phyloP scores from a whole-genome alignment of 345 rosid species.

The Populus davidiana region DNA sequence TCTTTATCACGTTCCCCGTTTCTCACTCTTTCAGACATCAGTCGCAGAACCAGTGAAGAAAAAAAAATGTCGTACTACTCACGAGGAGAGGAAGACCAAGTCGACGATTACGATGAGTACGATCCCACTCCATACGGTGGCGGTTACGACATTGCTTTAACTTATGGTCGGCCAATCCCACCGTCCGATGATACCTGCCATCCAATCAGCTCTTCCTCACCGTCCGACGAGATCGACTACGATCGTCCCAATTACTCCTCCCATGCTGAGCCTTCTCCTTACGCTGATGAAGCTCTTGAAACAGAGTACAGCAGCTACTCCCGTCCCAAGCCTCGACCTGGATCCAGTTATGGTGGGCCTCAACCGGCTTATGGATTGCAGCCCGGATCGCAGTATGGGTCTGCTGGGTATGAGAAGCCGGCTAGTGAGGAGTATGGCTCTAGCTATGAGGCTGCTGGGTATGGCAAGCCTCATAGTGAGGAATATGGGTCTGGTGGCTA shows the following conservation, averaged over 20 bases:
- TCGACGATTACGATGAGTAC: constrained; percentile 70
- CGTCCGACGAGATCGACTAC: constrained; percentile 51
- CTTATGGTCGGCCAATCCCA: constrained; percentile 78
- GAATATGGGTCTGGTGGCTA: constrained; percentile 41
- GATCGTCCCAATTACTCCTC: constrained; percentile 63
- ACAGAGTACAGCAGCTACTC: constrained; percentile 79
- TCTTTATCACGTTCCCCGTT: too few species aligned
- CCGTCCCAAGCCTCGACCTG: constrained; percentile 74
- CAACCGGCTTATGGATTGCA: constrained; percentile 6
- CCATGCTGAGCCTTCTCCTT: constrained; percentile 65
- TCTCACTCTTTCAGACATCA: too few species aligned
- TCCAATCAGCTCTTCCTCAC: constrained; percentile 34
- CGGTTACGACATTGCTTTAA: constrained; percentile 63
- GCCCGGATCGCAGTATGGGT: constrained; percentile 26
- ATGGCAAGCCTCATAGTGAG: constrained; percentile 7
- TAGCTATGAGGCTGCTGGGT: constrained; percentile 8
- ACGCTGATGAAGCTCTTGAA: constrained; percentile 56
- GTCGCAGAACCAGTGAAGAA: too few species aligned
- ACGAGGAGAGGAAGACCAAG: constrained; percentile 40
- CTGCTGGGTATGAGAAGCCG: constrained; percentile 11
- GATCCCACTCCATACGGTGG: constrained; percentile 95
- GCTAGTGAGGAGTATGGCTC: constrained; percentile 35
- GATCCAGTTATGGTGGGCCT: constrained; percentile 20
- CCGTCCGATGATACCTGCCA: constrained; percentile 71
- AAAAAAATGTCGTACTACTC: too few species aligned